Evolutionary conservation across 768 basidiomycete genomes (phyloP), one percentile per base, ranked within the genome.

Genomic region (Leccinum uliginosum): DNA sequence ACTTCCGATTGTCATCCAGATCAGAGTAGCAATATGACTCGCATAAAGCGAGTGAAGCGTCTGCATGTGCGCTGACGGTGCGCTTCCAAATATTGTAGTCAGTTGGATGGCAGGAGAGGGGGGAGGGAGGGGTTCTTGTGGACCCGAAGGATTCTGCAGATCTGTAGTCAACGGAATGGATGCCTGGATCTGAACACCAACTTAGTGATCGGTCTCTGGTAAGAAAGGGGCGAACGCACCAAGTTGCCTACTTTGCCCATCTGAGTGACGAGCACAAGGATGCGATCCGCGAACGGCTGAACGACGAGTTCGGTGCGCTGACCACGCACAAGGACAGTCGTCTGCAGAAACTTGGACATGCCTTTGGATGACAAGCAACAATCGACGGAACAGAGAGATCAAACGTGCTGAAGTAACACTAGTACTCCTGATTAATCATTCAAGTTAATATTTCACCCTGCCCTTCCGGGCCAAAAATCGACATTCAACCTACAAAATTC

Each of bases 181-280:
- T 35, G 82, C 89, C 79, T 95, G 91, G 50, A 93, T 89, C 92
- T 95, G 17, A 51, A 8, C 21, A 32, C 49, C 17, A 30, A 6
- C 56, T 69, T 45, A 64, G 48, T 8, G 53, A 11, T 57, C 19
- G 7, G 30, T 38, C 40, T 6, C 35, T 34, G 48, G 19, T n/a
- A 30, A 23, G 40, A 29, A 38, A 24, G 30, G 51, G 55, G 7
- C 17, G 52, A 17, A 43, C 74, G 70, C 67, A 96, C 93, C 74
- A 98, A 68, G 67, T 80, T 85, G 55, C 95, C 95, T 12, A 96
- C 87, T 81, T 93, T 95, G 38, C 91, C 90, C 59, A 92, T 69
- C 71, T 98, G 95, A 1, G 93, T 94, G 53, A 98, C 79, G 23
- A 97, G 77, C n/a, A 97, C 85, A 19, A 98, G 76, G 12, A 84